Conservation (phyloP, 495 filamentous ascomycete genomes). For the Poronia punctata region DNA sequence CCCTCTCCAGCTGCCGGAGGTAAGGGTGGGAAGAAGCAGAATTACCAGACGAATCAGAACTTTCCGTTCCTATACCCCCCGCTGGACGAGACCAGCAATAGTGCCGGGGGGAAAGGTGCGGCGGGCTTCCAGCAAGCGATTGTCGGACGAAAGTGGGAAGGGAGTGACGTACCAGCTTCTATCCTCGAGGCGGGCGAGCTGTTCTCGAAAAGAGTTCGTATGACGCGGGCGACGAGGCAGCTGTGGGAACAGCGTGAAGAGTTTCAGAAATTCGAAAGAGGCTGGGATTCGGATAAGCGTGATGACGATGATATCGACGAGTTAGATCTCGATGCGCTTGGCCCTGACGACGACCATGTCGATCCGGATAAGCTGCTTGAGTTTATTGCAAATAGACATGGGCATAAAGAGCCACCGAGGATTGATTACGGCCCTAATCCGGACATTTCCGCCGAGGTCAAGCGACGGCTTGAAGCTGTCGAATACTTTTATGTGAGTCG, state of each 20-base stretch:
- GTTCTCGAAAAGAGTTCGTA: conserved; percentile 81
- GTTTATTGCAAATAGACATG: conserved; percentile 27
- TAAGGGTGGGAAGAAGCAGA: conserved; percentile 96
- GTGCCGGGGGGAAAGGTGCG: conserved; percentile 76
- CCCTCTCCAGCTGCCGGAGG: conserved; percentile 85
- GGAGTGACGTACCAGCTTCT: conserved; percentile 81
- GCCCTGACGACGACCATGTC: conserved; percentile 37
- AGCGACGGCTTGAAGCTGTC: conserved; percentile 63
- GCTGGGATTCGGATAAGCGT: conserved; percentile 56
- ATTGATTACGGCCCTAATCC: conserved; percentile 49
- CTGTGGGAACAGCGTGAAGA: conserved; percentile 89
- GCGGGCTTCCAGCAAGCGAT: conserved; percentile 68
- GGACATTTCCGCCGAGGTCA: conserved; percentile 43
- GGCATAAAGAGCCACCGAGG: conserved; percentile 22
- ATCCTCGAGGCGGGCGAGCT: conserved; percentile 94
- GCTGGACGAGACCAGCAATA: conserved; percentile 72
- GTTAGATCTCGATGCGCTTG: conserved; percentile 43
- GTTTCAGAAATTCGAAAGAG: conserved; percentile 85
- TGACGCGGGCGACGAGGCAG: conserved; percentile 84
- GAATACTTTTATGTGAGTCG: conserved; percentile 77
- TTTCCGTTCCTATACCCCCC: conserved; percentile 98
- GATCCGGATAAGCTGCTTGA: conserved; percentile 24
- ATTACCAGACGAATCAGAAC: conserved; percentile 98
- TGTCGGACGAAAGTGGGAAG: conserved; percentile 79
- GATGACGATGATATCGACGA: conserved; percentile 41